Conservation (phyloP, 441 rosid genomes). For the Aquilaria agallochum region DNA sequence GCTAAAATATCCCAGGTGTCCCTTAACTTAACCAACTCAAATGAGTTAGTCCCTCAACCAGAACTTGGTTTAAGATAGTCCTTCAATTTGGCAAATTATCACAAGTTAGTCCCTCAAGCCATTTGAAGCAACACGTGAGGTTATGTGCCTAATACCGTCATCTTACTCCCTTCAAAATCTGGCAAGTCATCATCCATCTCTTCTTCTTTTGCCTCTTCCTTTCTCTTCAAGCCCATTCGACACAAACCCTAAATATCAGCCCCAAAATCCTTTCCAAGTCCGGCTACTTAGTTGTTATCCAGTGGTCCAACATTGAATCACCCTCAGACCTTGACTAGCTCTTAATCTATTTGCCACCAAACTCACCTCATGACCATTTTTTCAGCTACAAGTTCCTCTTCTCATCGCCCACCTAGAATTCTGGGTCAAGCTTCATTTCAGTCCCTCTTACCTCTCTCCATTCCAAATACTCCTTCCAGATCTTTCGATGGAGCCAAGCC, state of each 20-base stretch:
- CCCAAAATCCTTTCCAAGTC: conserved; percentile 51
- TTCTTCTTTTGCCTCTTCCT: conserved; percentile 21
- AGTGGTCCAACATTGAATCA: conserved; percentile 66
- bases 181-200: conserved; percentile 17
- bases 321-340: conserved; percentile 85
- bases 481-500: conserved; percentile 77
- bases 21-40: too few relatives aligned
- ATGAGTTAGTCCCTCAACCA: too few relatives aligned
- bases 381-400: conserved; percentile 78
- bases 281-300: conserved; percentile 54
- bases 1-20: too few relatives aligned
- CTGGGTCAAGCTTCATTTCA: conserved; percentile 73
- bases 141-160: too few relatives aligned
- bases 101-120: too few relatives aligned
- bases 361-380: conserved; percentile 59
- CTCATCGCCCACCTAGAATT: conserved; percentile 45
- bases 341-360: conserved; percentile 84
- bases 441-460: conserved; percentile 69
- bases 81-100: too few relatives aligned
- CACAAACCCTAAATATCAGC: conserved; percentile 28
- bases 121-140: too few relatives aligned
- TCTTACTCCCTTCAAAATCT: too few relatives aligned
- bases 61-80: too few relatives aligned
- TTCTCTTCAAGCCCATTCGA: conserved; percentile 25
- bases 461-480: conserved; percentile 73